Conservation (phyloP, 306 rosid genomes). For the Rubus parviflorus region DNA sequence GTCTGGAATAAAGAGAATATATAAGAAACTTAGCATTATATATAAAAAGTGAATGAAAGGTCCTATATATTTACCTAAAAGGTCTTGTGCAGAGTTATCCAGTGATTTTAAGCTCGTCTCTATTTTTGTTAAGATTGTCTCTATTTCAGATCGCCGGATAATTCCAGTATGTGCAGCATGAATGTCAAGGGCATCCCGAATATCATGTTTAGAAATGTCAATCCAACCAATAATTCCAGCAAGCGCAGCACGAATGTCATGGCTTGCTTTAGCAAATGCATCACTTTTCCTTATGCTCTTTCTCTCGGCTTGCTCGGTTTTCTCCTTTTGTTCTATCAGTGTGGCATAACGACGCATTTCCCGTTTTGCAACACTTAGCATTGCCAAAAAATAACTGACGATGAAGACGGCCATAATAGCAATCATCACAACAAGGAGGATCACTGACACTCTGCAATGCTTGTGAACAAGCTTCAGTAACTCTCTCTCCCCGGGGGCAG, state of each 20-base stretch:
- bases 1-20: not conserved
- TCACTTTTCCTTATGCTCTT: slow-evolving; percentile 68
- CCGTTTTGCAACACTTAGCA: slow-evolving; percentile 23
- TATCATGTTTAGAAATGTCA: slow-evolving; percentile 40
- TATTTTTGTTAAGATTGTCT: slow-evolving; percentile 53
- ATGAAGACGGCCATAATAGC: not conserved
- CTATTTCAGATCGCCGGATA: slow-evolving; percentile 36
- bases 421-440: not conserved
- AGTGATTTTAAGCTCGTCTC: slow-evolving; percentile 54
- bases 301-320: slow-evolving; percentile 72
- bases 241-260: slow-evolving; percentile 69
- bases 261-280: slow-evolving; percentile 71
- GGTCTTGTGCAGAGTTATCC: slow-evolving; percentile 58
- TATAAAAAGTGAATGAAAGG: not conserved
- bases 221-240: slow-evolving; percentile 67
- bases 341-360: slow-evolving; percentile 56
- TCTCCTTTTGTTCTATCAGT: slow-evolving; percentile 64
- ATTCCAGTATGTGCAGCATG: slow-evolving; percentile 55
- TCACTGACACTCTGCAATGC: not conserved
- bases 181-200: slow-evolving; percentile 39
- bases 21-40: not conserved
- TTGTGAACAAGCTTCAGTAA: not conserved
- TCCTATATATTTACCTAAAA: slow-evolving; percentile 50
- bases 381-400: not conserved
- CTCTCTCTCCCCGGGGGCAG: not conserved